phyloP scores from a whole-genome alignment of 345 rosid species.

The Brassica juncea region DNA sequence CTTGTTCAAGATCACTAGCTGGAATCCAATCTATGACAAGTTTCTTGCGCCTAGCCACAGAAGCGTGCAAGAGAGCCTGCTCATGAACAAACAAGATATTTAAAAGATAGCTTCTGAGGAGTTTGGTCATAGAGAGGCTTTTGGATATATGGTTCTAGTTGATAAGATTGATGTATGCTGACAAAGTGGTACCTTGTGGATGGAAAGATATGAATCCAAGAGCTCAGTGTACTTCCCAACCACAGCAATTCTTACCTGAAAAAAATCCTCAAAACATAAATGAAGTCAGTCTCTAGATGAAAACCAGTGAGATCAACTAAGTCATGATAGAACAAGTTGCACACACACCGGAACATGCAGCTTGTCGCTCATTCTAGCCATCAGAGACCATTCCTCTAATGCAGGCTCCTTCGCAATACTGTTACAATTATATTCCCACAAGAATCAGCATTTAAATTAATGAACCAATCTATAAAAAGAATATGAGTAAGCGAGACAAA shows the following conservation, averaged over 20 bases:
- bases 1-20: conserved; percentile 82
- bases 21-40: conserved; percentile 87
- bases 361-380: conserved; percentile 64
- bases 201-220: conserved; percentile 90
- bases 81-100: conserved; percentile 20
- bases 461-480: neutral
- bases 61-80: conserved; percentile 97
- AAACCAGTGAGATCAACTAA: conserved; percentile 8
- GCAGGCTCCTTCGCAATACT: conserved; percentile 68
- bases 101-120: neutral
- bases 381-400: conserved; percentile 69
- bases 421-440: conserved; percentile 35
- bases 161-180: neutral
- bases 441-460: conserved; percentile 14
- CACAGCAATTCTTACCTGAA: conserved; percentile 88
- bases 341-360: conserved; percentile 70
- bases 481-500: conserved; percentile 39
- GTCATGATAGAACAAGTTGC: neutral
- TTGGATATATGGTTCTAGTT: neutral
- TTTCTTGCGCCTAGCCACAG: conserved; percentile 70
- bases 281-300: conserved; percentile 33
- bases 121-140: neutral
- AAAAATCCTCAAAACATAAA: conserved; percentile 15
- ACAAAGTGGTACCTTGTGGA: conserved; percentile 55
- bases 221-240: conserved; percentile 95